phyloP scores from a whole-genome alignment of 805 yeast species.

The Komagataella kurtzmanii region DNA sequence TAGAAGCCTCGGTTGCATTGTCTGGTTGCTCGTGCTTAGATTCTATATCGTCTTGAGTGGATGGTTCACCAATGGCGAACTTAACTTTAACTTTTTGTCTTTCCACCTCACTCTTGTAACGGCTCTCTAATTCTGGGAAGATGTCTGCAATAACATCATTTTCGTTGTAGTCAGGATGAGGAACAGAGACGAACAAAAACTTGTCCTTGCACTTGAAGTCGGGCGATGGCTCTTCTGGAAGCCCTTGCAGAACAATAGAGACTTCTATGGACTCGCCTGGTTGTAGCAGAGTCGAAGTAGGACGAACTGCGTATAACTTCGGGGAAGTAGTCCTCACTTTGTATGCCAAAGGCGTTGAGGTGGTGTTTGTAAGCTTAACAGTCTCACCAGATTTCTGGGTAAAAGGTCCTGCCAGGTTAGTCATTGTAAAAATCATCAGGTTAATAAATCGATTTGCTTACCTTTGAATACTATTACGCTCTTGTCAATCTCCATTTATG shows the following conservation, averaged over 20 bases:
- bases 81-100: constrained; percentile 7
- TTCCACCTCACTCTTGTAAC: constrained; percentile 13
- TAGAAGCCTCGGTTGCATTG: neutral
- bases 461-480: constrained; percentile 63
- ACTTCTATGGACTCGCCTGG: constrained; percentile 63
- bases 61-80: constrained; percentile 2
- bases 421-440: neutral
- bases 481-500: constrained; percentile 60
- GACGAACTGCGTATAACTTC: constrained; percentile 28
- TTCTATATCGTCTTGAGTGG: constrained; percentile 1
- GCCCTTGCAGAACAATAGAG: constrained; percentile 76
- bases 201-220: constrained; percentile 82
- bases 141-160: constrained; percentile 46
- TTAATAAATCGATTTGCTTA: constrained; percentile 25
- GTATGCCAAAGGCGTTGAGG: constrained; percentile 57
- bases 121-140: constrained; percentile 66
- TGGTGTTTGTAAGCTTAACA: constrained; percentile 43
- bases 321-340: constrained; percentile 99
- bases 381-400: constrained; percentile 57
- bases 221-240: constrained; percentile 57
- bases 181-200: constrained; percentile 78
- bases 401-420: constrained; percentile 46
- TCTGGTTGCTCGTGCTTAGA: constrained; percentile 1
- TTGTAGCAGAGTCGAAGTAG: constrained; percentile 2
- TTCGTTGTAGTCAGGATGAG: constrained; percentile 47